These are phyloP conservation scores for Pseudogymnoascus sp. DNA, from an alignment of 2,329 filamentous ascomycete species.

Conservation along the genomic window DNA sequence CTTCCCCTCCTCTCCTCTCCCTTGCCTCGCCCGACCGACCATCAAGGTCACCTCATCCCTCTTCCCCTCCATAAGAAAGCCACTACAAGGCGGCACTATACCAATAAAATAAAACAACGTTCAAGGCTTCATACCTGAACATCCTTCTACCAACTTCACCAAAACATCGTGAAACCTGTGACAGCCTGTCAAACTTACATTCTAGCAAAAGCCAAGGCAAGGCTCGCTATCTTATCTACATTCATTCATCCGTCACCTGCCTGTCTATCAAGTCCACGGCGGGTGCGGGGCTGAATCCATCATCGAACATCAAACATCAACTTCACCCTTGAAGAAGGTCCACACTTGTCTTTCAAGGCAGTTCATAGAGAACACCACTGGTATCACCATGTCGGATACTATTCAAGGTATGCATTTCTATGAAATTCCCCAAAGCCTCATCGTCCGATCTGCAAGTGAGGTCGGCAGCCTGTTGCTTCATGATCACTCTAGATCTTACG, in stretches of 20 bases:
- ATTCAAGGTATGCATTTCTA: conserved; percentile 1
- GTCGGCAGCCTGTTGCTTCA: not conserved
- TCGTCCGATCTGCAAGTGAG: not conserved
- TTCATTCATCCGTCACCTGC: conserved; percentile 3
- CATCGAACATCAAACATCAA: not conserved
- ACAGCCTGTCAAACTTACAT: not conserved
- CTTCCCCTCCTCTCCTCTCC: not conserved
- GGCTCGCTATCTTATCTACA: not conserved
- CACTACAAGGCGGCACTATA: not conserved
- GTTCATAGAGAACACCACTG: not conserved
- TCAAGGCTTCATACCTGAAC: not conserved
- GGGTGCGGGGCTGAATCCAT: not conserved
- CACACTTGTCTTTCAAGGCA: not conserved
- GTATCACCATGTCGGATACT: not conserved
- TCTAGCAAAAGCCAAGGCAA: not conserved
- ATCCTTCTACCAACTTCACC: not conserved
- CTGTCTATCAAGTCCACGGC: not conserved
- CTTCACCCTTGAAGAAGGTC: not conserved
- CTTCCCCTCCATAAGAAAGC: not conserved
- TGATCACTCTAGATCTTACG: not conserved
- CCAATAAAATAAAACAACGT: not conserved
- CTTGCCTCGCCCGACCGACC: not conserved
- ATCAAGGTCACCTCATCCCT: conserved; percentile 5
- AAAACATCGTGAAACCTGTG: not conserved
- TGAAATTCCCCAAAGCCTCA: not conserved